A percentile compares a stretch with the other conserved stretches of the same genome.
Conservation (phyloP, 176 grass and related monocot genomes). For the Puya raimondii region DNA sequence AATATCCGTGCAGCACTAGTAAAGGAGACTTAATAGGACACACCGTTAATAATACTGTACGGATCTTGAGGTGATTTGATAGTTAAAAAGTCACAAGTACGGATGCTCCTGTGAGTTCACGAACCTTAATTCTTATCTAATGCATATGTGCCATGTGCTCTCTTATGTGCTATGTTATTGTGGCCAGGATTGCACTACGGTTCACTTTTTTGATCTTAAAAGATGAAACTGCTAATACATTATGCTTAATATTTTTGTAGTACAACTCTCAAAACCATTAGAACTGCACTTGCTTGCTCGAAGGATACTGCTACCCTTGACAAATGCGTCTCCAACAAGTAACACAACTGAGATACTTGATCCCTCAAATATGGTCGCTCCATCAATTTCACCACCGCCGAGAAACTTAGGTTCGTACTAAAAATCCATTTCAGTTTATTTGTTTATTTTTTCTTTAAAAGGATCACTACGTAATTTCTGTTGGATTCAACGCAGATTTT, state of each 20-base stretch:
- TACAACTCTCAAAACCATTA: slow-evolving; percentile 37
- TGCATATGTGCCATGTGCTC: neutral
- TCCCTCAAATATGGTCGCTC: slow-evolving; percentile 31
- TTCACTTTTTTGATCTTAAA: neutral
- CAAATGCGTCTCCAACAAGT: slow-evolving; percentile 16
- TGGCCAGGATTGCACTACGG: too few relatives aligned
- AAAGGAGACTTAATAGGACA: too few relatives aligned
- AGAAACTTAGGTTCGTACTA: slow-evolving; percentile 29
- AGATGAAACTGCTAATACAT: neutral
- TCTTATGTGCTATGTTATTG: too few relatives aligned
- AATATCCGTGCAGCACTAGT: too few relatives aligned
- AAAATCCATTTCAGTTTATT: slow-evolving; percentile 6
- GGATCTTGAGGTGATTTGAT: too few relatives aligned
- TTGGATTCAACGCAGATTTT: slow-evolving; percentile 13
- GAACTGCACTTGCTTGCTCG: slow-evolving; percentile 29
- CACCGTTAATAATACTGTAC: too few relatives aligned
- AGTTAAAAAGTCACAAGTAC: too few relatives aligned
- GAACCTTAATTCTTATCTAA: neutral
- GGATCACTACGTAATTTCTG: slow-evolving; percentile 7
- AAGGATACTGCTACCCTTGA: slow-evolving; percentile 35
- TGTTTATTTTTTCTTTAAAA: slow-evolving; percentile 3
- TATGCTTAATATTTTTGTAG: slow-evolving; percentile 24
- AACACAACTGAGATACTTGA: slow-evolving; percentile 24
- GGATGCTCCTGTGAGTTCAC: neutral
- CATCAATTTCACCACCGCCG: slow-evolving; percentile 16